A percentile compares a stretch with the other conserved stretches of the same genome.
Conservation (phyloP, 345 rosid species). For the Lumnitzera littorea region DNA sequence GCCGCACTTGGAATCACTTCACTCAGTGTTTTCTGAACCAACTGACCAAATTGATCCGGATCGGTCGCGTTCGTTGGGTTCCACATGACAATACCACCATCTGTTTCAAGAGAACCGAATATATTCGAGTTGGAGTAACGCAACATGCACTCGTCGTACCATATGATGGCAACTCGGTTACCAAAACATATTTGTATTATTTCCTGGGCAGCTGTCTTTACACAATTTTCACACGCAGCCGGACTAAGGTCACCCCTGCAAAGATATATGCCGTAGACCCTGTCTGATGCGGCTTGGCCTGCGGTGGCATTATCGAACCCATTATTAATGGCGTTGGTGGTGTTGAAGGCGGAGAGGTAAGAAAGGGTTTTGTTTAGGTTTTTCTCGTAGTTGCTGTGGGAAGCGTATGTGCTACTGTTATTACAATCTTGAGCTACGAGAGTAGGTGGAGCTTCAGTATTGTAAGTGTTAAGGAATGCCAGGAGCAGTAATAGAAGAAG, state of each 20-base stretch:
- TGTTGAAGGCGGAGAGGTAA: conserved; percentile 2
- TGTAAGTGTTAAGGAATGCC: too few species aligned
- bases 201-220: conserved; percentile 7
- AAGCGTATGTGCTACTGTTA: conserved; percentile 3
- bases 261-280: conserved; percentile 11
- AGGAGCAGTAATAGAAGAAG: too few species aligned
- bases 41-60: too few species aligned
- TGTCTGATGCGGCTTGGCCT: conserved; percentile 2
- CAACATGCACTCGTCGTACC: conserved; percentile 23
- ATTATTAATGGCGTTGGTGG: background rate
- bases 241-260: conserved; percentile 12
- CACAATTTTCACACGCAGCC: conserved; percentile 3
- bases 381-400: conserved; percentile 6
- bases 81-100: fast-evolving
- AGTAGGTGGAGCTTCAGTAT: background rate
- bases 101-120: background rate
- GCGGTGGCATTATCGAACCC: conserved; percentile 4
- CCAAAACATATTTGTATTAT: background rate
- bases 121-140: conserved; percentile 12
- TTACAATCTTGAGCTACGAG: background rate
- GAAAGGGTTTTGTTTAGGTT: conserved; percentile 16
- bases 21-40: too few species aligned
- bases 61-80: background rate
- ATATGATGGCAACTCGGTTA: conserved; percentile 7
- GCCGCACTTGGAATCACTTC: too few species aligned